A percentile compares a stretch with the other conserved stretches of the same genome.
Evolutionary conservation across 2,329 filamentous ascomycete genomes (phyloP).

Genomic region (Diaporthe nobilis): DNA sequence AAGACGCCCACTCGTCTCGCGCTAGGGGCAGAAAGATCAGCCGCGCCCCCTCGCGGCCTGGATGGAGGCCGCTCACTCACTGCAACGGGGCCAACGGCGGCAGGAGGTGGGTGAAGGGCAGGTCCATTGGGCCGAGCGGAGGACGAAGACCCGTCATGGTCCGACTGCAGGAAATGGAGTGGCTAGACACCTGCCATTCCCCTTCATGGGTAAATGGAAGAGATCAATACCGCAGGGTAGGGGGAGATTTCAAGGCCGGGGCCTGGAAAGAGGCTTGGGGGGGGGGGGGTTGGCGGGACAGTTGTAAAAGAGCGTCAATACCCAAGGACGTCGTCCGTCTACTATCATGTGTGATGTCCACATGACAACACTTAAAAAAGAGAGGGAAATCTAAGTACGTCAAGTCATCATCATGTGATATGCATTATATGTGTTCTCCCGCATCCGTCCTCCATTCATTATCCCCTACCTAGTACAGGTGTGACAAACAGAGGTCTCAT

Average conservation of each 20-base stretch:
- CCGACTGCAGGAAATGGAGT: background rate
- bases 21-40: background rate
- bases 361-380: background rate
- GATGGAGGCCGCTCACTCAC: background rate
- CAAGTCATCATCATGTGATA: conserved; percentile 7
- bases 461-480: background rate
- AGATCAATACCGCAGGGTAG: background rate
- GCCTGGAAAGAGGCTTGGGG: background rate
- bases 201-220: background rate
- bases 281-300: too few species aligned
- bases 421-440: background rate
- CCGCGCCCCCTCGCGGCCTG: background rate
- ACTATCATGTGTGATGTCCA: background rate
- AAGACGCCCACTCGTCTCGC: background rate
- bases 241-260: background rate
- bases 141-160: background rate
- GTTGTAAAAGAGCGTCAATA: background rate
- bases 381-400: background rate
- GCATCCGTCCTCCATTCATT: background rate
- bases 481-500: conserved; percentile 5
- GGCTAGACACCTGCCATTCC: background rate
- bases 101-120: background rate
- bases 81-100: background rate
- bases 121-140: background rate
- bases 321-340: background rate